These are phyloP conservation scores for Phytophthora melonis DNA, from an alignment of 352 stramenopile species.

Conservation along the genomic window DNA sequence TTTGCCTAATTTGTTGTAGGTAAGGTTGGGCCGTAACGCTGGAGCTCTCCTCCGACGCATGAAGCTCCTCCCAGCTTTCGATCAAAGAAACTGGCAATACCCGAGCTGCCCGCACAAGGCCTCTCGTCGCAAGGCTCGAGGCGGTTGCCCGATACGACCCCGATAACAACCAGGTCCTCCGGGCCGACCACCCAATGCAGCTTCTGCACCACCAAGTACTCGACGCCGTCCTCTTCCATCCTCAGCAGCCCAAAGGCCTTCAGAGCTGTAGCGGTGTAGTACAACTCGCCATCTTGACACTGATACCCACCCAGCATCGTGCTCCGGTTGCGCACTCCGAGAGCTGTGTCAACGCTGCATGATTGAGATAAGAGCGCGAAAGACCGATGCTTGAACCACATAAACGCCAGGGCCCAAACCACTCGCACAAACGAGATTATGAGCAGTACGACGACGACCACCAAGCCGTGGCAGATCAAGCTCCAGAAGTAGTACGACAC, in stretches of 20 bases:
- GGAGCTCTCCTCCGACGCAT: too few relatives aligned
- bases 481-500: slow-evolving; percentile 31
- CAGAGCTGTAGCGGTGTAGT: slow-evolving; percentile 17
- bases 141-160: too few relatives aligned
- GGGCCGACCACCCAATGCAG: too few relatives aligned
- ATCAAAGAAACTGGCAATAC: slow-evolving; percentile 21
- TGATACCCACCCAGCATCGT: slow-evolving; percentile 21
- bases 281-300: slow-evolving; percentile 18
- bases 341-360: slow-evolving; percentile 22
- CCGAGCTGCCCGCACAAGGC: slow-evolving; percentile 10
- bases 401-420: slow-evolving; percentile 1
- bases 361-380: slow-evolving; percentile 14
- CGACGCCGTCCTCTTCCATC: slow-evolving; percentile 20
- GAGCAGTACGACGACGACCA: too few relatives aligned
- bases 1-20: too few relatives aligned
- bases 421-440: slow-evolving; percentile 23
- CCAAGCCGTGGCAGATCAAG: slow-evolving; percentile 26
- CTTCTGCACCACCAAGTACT: slow-evolving; percentile 18
- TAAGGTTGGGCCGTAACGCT: too few relatives aligned
- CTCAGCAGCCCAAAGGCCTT: slow-evolving; percentile 24
- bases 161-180: too few relatives aligned
- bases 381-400: slow-evolving; percentile 23
- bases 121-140: slow-evolving; percentile 25
- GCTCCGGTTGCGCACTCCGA: slow-evolving; percentile 22
- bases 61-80: slow-evolving; percentile 15